Base-by-base conservation (phyloP, 2,329 filamentous ascomycete genomes). In the Xylaria sp. region DNA sequence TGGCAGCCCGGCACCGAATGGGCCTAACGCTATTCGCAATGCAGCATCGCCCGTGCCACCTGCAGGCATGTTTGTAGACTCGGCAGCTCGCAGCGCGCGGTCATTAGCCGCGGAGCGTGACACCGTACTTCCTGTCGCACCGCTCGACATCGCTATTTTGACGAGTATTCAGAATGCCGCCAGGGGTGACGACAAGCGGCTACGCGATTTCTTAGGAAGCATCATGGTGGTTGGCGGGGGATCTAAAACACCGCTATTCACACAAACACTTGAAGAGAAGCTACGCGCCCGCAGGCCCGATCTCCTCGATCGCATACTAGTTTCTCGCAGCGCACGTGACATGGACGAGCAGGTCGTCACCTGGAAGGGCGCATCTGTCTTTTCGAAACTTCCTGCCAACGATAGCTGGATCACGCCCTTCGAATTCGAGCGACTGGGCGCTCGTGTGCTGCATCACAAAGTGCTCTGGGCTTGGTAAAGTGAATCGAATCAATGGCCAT, bases 351-450 rank as follows among this genome's bases (percentile, higher is more conserved):
- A 98, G 81, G 94, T 98, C n/a, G 92, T 98, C 63, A 91, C 91
- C 9, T 99, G 96, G 96, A 99, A 99, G 86, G 96, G 96, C 3
- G 96, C 93, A 0, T 97, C 94, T 78, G 94, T 99, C 18, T 99
- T 98, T 84, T 94, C 94, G 2, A 94, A 97, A 82, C 83, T 98
- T 74, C 88, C 90, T 55, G 94, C 94, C 18, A 98, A 98, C 81
- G 96, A 99, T 80, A 96, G 92, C 76, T 99, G 96, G 96, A 93
- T 98, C 77, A 92, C 91, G 15, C 88, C 89, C 56, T 86, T 91
- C 76, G 95, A 98, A 84, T 98, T 95, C 81, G 94, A 98, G 82
- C 88, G 93, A 68, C 80, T 98, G 63, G 95, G 94, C 2, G 87
- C 90, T 69, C 88, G 96, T 77, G 87, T 95, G 68, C 83, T 99